phyloP scores from a whole-genome alignment of 2,329 filamentous ascomycete genomes.

The Mollisia scopiformis region DNA sequence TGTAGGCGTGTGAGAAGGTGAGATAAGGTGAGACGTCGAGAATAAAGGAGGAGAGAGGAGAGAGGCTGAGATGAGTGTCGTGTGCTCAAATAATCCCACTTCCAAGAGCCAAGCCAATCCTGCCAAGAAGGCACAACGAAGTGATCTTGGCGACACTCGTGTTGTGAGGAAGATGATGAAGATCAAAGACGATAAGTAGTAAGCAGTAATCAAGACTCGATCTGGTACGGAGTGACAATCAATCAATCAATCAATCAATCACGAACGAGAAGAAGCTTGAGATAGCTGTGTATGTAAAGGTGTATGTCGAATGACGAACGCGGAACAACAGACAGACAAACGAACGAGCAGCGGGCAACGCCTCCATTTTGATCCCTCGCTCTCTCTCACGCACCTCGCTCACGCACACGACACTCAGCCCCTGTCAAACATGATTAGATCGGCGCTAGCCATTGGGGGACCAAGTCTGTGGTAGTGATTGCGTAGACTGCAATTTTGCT shows the following conservation, averaged over 20 bases:
- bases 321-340: not conserved
- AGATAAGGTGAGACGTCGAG: not conserved
- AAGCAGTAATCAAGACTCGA: not conserved
- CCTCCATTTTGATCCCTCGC: not conserved
- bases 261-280: too few relatives aligned
- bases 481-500: not conserved
- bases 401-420: too few relatives aligned
- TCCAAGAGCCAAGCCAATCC: not conserved
- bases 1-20: not conserved
- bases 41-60: not conserved
- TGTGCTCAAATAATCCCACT: not conserved
- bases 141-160: conserved; percentile 7
- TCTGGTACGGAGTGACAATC: not conserved
- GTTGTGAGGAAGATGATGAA: not conserved
- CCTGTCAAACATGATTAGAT: not conserved
- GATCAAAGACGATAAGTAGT: not conserved
- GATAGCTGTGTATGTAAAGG: too few relatives aligned
- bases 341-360: not conserved
- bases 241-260: too few relatives aligned
- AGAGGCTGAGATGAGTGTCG: not conserved
- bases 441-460: not conserved
- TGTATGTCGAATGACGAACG: not conserved
- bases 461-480: not conserved
- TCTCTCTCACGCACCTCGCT: not conserved
- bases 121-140: conserved; percentile 14